Percentiles rank a stretch among this genome's conserved stretches.
These are phyloP conservation scores for Laburnicola sp. DNA, from an alignment of 2,329 filamentous ascomycete species.

Conservation along the genomic window DNA sequence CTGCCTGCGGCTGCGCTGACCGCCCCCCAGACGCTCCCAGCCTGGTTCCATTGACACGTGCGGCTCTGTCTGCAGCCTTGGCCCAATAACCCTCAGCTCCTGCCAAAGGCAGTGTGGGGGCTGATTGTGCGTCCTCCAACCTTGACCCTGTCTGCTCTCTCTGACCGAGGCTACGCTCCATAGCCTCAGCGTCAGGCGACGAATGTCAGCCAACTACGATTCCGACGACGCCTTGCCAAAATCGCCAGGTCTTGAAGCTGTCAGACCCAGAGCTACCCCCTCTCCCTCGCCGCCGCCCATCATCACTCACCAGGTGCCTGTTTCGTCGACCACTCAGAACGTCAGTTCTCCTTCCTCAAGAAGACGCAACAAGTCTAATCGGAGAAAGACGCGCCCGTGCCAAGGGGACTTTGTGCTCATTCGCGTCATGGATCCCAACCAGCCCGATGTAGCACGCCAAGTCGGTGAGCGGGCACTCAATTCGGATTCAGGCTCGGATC, in stretches of 20 bases:
- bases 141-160: slow-evolving; percentile 8
- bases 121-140: neutral
- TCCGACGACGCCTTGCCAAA: slow-evolving; percentile 52
- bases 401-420: slow-evolving; percentile 69
- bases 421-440: slow-evolving; percentile 61
- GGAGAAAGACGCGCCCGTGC: slow-evolving; percentile 56
- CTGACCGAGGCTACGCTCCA: slow-evolving; percentile 22
- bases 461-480: slow-evolving; percentile 57
- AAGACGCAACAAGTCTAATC: slow-evolving; percentile 53
- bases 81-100: neutral
- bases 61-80: neutral
- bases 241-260: slow-evolving; percentile 47
- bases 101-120: neutral
- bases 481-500: slow-evolving; percentile 46
- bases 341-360: slow-evolving; percentile 48
- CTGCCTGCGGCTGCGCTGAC: slow-evolving; percentile 1
- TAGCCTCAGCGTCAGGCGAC: slow-evolving; percentile 27
- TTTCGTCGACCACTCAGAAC: slow-evolving; percentile 28
- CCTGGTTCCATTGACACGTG: neutral
- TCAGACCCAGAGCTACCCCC: slow-evolving; percentile 51
- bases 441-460: slow-evolving; percentile 62
- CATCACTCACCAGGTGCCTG: slow-evolving; percentile 25
- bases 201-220: slow-evolving; percentile 48
- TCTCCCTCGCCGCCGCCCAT: slow-evolving; percentile 55
- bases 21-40: neutral